phyloP scores from a whole-genome alignment of 352 stramenopile genomes.

The Pythium monospermum region DNA sequence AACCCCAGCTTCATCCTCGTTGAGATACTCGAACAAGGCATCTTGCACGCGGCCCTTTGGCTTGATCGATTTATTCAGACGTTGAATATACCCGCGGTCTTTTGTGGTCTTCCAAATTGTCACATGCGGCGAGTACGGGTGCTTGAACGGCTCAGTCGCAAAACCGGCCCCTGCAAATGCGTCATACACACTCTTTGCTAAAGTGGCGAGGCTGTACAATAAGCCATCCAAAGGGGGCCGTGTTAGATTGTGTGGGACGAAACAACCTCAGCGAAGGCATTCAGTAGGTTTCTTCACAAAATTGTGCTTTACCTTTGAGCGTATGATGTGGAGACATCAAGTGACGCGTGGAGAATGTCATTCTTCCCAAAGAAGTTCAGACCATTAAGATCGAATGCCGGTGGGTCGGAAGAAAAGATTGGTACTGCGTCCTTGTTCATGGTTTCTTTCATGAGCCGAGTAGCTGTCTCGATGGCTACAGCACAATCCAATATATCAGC shows the following conservation, averaged over 20 bases:
- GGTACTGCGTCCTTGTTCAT: neutral
- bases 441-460: slow-evolving; percentile 1
- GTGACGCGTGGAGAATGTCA: slow-evolving; percentile 31
- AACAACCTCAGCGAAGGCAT: neutral
- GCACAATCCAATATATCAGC: neutral
- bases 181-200: slow-evolving; percentile 24
- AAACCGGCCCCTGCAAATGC: slow-evolving; percentile 22
- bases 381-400: slow-evolving; percentile 22
- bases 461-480: slow-evolving; percentile 1
- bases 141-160: slow-evolving; percentile 26
- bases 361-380: slow-evolving; percentile 39
- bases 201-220: slow-evolving; percentile 22
- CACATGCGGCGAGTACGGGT: slow-evolving; percentile 36
- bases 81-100: slow-evolving; percentile 20
- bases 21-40: slow-evolving; percentile 21
- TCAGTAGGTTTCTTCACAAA: neutral
- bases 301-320: slow-evolving; percentile 15
- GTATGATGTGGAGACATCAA: slow-evolving; percentile 17
- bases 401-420: slow-evolving; percentile 2
- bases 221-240: slow-evolving; percentile 8
- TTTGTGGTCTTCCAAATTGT: slow-evolving; percentile 44
- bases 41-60: slow-evolving; percentile 24
- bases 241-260: neutral
- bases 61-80: slow-evolving; percentile 20
- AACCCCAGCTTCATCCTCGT: neutral